Percentiles rank a stretch among this genome's conserved stretches.
Conservation (phyloP, 345 rosid genomes). For the Euphorbia pulcherrima region DNA sequence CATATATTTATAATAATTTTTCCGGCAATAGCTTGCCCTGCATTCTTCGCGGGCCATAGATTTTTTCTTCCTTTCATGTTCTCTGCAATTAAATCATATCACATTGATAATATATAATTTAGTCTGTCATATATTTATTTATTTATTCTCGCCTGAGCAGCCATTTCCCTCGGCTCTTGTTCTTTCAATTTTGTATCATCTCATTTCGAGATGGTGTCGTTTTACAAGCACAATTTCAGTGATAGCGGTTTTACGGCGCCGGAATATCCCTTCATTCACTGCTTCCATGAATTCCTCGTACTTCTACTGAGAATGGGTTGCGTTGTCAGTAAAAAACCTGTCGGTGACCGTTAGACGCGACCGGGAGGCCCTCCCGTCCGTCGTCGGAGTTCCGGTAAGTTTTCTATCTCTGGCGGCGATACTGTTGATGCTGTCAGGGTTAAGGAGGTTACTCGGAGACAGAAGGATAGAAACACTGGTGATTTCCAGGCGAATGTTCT, state of each 20-base stretch:
- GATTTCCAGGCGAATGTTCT: constrained; percentile 33
- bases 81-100: no score
- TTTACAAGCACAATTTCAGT: not conserved
- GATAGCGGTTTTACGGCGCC: constrained; percentile 1
- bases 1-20: no score
- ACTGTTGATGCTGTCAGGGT: constrained; percentile 24
- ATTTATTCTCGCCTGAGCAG: not conserved
- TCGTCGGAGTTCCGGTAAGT: constrained; percentile 32
- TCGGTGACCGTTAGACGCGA: constrained; percentile 21
- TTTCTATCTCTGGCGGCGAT: constrained; percentile 29
- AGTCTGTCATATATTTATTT: no score
- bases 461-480: constrained; percentile 32
- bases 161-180: not conserved
- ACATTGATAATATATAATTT: no score
- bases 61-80: no score
- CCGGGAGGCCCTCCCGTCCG: constrained; percentile 24
- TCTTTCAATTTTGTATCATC: not conserved
- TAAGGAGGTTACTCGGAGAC: constrained; percentile 25
- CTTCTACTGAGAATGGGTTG: constrained; percentile 50
- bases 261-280: constrained; percentile 7
- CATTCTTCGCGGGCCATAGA: no score
- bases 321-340: constrained; percentile 41
- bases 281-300: constrained; percentile 18
- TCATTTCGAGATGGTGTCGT: constrained; percentile 5
- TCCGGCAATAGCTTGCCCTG: no score